Percentiles rank a stretch among this genome's conserved stretches.
Evolutionary conservation across 345 rosid species (phyloP).

Genomic region (Brassica napus): DNA sequence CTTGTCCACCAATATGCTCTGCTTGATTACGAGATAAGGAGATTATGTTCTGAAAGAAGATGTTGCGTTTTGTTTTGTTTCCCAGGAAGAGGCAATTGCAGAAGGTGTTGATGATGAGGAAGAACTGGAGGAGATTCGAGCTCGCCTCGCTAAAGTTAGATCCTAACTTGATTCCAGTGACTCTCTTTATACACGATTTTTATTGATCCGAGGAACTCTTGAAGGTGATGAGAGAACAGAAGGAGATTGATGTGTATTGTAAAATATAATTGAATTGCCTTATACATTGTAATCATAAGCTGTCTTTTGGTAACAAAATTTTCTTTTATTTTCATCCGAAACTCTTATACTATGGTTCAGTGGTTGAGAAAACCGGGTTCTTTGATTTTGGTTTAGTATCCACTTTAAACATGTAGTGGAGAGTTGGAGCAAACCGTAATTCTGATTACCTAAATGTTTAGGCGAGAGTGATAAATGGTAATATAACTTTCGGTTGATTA

Average conservation of each 20-base stretch:
- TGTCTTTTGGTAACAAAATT: neutral
- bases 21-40: neutral
- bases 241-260: conserved; percentile 16
- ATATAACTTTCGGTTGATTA: neutral
- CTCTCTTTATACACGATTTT: conserved; percentile 3
- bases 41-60: conserved; percentile 5
- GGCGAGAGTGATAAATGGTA: neutral
- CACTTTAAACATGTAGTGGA: neutral
- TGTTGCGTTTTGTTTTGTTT: neutral
- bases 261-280: conserved; percentile 14
- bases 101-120: conserved; percentile 89
- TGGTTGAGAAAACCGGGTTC: neutral
- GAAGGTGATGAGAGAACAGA: neutral
- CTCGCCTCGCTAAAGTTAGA: conserved; percentile 86
- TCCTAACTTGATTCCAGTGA: conserved; percentile 46
- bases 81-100: conserved; percentile 76
- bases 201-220: neutral
- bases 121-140: conserved; percentile 87
- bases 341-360: neutral
- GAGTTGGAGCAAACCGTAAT: neutral
- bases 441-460: neutral
- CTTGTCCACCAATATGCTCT: neutral
- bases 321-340: no score
- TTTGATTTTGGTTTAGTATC: neutral
- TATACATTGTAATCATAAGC: conserved; percentile 19